Conservation (phyloP, 805 yeast genomes). For the Yarrowia deformans region DNA sequence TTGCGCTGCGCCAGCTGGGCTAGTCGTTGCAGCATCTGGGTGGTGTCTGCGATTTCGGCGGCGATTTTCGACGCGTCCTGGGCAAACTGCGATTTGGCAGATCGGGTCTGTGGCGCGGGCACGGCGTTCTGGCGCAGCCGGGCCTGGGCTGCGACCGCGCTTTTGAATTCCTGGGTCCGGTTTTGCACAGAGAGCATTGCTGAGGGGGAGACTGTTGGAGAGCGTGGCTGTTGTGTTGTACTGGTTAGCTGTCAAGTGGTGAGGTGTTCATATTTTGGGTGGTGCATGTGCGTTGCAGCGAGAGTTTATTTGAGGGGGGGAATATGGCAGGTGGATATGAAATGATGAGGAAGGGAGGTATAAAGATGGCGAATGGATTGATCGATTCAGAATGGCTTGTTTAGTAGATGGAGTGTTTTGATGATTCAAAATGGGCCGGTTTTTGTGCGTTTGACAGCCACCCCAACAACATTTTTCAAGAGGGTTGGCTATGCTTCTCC, state of each 20-base stretch:
- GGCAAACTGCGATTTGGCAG: conserved; percentile 65
- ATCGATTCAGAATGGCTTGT: background rate
- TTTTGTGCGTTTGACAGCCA: background rate
- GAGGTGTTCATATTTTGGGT: conserved; percentile 8
- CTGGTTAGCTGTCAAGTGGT: background rate
- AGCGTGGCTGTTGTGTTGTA: background rate
- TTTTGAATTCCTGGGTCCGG: conserved; percentile 90
- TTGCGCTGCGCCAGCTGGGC: conserved; percentile 88
- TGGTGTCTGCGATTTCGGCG: conserved; percentile 84
- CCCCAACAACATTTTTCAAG: background rate
- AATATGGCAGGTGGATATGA: background rate
- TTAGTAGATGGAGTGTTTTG: background rate
- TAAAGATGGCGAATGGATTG: no score
- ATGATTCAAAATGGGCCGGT: background rate
- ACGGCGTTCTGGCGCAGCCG: conserved; percentile 57
- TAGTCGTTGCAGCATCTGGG: conserved; percentile 77
- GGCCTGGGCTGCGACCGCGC: conserved; percentile 81
- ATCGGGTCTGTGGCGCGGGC: conserved; percentile 44
- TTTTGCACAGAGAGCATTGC: conserved; percentile 60
- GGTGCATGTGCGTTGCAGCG: background rate
- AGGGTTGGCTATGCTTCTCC: conserved; percentile 12
- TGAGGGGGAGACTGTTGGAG: background rate
- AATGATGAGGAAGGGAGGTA: background rate
- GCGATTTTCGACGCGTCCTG: conserved; percentile 81
- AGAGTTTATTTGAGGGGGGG: background rate